Base-by-base conservation (phyloP, 108 stramenopile species). In the Skeletonema potamos region DNA sequence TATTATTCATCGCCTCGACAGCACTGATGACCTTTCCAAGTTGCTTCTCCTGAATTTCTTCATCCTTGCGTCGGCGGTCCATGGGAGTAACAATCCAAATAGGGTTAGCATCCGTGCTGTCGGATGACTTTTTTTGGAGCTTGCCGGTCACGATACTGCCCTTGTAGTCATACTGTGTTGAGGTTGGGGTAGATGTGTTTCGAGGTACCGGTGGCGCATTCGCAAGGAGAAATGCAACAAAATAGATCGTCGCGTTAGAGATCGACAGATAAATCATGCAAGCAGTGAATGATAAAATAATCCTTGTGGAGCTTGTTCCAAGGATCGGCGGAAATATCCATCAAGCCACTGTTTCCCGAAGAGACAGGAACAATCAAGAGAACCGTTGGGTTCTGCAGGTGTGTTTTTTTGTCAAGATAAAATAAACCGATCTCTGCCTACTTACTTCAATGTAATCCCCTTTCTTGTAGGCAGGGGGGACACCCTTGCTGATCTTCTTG, bases 11-110 rank as follows among this genome's bases (percentile, higher is more conserved):
- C 44, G 63, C 69, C 28, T 39, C 64, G n/a, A 66, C 63, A 22
- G 41, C 69, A 37, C 51, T 44, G 28, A 66, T 70, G 56, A 77
- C 56, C 39, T 68, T 56, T 3, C 69, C 68, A 22, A 77, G 69
- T 15, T 43, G 56, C 34, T 59, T 48, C 59, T 77, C 76, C 18
- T 68, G 69, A 18, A 77, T 63, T 41, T 77, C 69, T 37, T 77
- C 76, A 69, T 65, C 70, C 58, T 66, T 77, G 32, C 76, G 76
- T 6, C 68, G 69, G 57, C 76, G 69, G 54, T 70, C 76, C 8
- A 62, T 57, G 15, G 75, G 76, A 34, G 69, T 68, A 37, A 77
- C 69, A 32, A 77, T 70, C 76, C 76, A 77, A 56, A 63, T 30
- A 17, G 75, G 75, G 17, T 68, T 55, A 32, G 61, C 55, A 36